phyloP scores from a whole-genome alignment of 1,139 yeast species.

The Pichia terricola region DNA sequence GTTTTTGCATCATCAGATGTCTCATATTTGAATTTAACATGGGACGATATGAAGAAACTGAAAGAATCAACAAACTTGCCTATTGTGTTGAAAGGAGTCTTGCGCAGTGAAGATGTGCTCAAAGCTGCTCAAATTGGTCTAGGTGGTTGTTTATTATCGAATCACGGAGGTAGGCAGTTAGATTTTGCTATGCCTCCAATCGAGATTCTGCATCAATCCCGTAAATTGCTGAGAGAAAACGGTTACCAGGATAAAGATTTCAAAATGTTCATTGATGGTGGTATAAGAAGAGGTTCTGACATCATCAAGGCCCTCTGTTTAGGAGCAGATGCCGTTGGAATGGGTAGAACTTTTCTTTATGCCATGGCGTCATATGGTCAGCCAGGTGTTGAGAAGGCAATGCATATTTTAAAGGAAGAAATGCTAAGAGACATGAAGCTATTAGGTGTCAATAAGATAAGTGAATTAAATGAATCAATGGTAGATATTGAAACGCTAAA shows the following conservation, averaged over 20 bases:
- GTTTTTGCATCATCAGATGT: slow-evolving; percentile 19
- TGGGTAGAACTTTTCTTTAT: slow-evolving; percentile 64
- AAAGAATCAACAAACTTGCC: slow-evolving; percentile 40
- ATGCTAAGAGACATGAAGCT: slow-evolving; percentile 49
- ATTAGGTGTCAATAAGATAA: slow-evolving; percentile 41
- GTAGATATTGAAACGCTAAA: slow-evolving; percentile 36
- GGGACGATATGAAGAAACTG: slow-evolving; percentile 30
- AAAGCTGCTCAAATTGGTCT: slow-evolving; percentile 48
- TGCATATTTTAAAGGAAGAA: slow-evolving; percentile 44
- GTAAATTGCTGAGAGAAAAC: slow-evolving; percentile 42
- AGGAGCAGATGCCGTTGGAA: slow-evolving; percentile 67
- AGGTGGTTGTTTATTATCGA: slow-evolving; percentile 55
- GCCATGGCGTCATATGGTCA: slow-evolving; percentile 69
- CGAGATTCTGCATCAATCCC: slow-evolving; percentile 57
- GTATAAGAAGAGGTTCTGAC: slow-evolving; percentile 64
- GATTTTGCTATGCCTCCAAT: slow-evolving; percentile 61
- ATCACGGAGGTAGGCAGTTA: slow-evolving; percentile 70
- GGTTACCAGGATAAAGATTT: slow-evolving; percentile 31
- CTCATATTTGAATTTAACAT: slow-evolving; percentile 27
- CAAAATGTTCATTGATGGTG: slow-evolving; percentile 53
- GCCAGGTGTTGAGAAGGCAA: slow-evolving; percentile 50
- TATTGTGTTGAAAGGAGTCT: slow-evolving; percentile 44
- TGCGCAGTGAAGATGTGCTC: slow-evolving; percentile 44
- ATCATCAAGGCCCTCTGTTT: slow-evolving; percentile 55
- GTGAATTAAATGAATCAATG: slow-evolving; percentile 37